These are phyloP conservation scores for Rugonectria rugulosa DNA, from an alignment of 2,329 filamentous ascomycete species.

Conservation along the genomic window DNA sequence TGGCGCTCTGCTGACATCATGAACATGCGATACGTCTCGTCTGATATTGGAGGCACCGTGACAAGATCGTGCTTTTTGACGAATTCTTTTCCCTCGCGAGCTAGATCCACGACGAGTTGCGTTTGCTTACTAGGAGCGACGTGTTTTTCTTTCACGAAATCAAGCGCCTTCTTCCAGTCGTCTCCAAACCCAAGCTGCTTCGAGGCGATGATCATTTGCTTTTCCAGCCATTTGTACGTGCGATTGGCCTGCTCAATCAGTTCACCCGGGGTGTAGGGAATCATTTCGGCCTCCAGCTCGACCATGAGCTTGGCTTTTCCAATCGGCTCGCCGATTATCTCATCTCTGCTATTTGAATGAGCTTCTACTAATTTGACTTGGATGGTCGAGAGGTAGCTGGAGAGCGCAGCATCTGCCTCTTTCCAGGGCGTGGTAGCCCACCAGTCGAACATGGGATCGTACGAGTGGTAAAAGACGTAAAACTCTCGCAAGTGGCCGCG, in stretches of 20 bases:
- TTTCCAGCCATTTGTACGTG: conserved; percentile 62
- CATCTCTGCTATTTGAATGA: conserved; percentile 50
- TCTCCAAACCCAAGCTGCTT: conserved; percentile 54
- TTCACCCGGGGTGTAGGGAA: conserved; percentile 65
- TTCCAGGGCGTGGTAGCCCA: conserved; percentile 59
- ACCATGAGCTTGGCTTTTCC: conserved; percentile 58
- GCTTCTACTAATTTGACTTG: conserved; percentile 54
- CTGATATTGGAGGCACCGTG: conserved; percentile 61
- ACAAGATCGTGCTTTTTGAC: conserved; percentile 62
- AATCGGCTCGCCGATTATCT: conserved; percentile 65
- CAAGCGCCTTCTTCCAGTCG: conserved; percentile 61
- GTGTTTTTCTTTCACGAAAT: conserved; percentile 62
- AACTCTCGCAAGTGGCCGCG: conserved; percentile 53
- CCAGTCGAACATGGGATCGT: conserved; percentile 65
- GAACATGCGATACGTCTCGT: conserved; percentile 61
- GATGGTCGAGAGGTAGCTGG: conserved; percentile 47
- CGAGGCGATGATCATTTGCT: conserved; percentile 62
- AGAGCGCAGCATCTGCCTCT: conserved; percentile 47
- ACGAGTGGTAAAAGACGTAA: conserved; percentile 59
- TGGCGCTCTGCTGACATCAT: conserved; percentile 64
- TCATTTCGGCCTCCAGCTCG: conserved; percentile 64
- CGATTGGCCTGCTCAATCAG: conserved; percentile 58
- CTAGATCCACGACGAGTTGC: conserved; percentile 58
- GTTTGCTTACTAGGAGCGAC: conserved; percentile 63
- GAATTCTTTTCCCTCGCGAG: conserved; percentile 59